Percentiles rank a stretch among this genome's conserved stretches.
phyloP scores from a whole-genome alignment of 805 yeast genomes.

The Candida adriatica region DNA sequence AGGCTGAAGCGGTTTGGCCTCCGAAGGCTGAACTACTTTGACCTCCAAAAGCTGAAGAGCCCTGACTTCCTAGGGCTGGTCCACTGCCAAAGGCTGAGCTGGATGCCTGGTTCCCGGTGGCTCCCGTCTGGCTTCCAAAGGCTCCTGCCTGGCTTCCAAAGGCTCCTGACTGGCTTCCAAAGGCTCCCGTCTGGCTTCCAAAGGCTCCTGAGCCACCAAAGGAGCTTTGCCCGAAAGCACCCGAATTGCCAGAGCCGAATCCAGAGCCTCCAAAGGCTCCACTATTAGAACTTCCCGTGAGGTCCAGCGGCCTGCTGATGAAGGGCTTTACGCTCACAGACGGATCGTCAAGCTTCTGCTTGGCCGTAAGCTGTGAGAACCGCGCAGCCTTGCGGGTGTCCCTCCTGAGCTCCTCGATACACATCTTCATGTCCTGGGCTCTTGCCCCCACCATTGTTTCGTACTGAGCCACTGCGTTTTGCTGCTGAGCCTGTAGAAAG shows the following conservation, averaged over 20 bases:
- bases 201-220: conserved; percentile 3
- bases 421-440: conserved; percentile 38
- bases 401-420: conserved; percentile 30
- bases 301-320: conserved; percentile 28
- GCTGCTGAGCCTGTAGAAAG: conserved; percentile 34
- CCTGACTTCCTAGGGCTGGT: no score
- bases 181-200: conserved; percentile 7
- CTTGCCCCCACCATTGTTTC: conserved; percentile 36
- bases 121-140: no score
- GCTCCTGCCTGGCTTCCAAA: no score
- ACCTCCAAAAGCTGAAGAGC: not conserved
- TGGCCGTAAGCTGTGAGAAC: conserved; percentile 42
- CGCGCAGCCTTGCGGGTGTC: conserved; percentile 48
- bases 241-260: not conserved
- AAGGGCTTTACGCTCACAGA: conserved; percentile 25
- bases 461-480: conserved; percentile 31
- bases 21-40: not conserved
- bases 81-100: no score
- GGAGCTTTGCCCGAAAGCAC: not conserved
- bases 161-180: conserved; percentile 1
- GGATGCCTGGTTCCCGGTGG: no score
- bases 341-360: conserved; percentile 23
- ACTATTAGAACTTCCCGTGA: conserved; percentile 19
- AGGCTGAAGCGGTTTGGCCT: conserved; percentile 5
- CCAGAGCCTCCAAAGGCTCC: conserved; percentile 9